A percentile compares a stretch with the other conserved stretches of the same genome.
Conservation (phyloP, 2,329 filamentous ascomycete species). For the Colletotrichum simmondsii region DNA sequence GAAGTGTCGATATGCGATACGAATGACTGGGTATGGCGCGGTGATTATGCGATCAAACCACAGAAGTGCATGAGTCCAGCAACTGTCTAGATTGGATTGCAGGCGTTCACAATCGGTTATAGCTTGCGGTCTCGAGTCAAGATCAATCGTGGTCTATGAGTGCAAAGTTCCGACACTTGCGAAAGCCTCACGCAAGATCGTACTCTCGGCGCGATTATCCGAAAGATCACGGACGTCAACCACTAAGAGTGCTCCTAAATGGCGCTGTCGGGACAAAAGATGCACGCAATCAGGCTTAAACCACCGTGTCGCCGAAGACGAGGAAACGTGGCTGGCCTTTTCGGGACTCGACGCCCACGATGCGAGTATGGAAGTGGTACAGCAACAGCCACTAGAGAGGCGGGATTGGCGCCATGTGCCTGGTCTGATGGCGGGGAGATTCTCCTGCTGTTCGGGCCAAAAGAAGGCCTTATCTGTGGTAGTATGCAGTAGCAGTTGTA, state of each 20-base stretch:
- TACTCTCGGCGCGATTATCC: background rate
- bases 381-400: conserved; percentile 22
- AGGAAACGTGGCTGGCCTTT: background rate
- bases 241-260: background rate
- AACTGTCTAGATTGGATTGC: no score
- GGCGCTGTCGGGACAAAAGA: background rate
- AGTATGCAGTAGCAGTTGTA: background rate
- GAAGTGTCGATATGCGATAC: background rate
- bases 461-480: background rate
- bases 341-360: background rate
- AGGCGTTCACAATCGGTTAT: no score
- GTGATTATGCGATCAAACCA: background rate
- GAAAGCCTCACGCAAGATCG: no score
- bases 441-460: background rate
- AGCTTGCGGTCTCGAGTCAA: no score
- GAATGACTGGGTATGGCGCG: background rate
- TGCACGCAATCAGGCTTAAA: background rate
- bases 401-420: conserved; percentile 31
- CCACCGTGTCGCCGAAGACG: background rate
- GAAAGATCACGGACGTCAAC: background rate
- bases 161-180: no score
- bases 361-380: no score
- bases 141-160: no score
- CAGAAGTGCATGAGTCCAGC: background rate
- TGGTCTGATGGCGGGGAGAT: conserved; percentile 7